Percentiles rank a stretch among this genome's conserved stretches.
Conservation (phyloP, 148 eudicot species). For the Limonium bicolor region DNA sequence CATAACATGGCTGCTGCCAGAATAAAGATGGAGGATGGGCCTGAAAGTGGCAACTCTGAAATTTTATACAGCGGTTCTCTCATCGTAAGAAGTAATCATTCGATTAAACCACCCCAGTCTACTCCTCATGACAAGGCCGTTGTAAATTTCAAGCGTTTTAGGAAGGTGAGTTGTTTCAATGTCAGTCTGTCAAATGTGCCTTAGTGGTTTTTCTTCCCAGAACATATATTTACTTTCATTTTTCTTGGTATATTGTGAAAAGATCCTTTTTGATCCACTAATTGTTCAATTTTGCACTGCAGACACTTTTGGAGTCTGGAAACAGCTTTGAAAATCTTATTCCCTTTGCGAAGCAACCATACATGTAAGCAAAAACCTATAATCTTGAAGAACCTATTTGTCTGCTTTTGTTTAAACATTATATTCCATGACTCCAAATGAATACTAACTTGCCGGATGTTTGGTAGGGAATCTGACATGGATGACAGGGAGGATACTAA, state of each 20-base stretch:
- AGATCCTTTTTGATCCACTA: too few relatives aligned
- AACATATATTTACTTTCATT: neutral
- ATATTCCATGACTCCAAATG: neutral
- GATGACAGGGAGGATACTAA: constrained; percentile 48
- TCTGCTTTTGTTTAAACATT: neutral
- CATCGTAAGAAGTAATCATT: constrained; percentile 37
- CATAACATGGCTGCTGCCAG: constrained; percentile 10
- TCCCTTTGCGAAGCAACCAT: constrained; percentile 72
- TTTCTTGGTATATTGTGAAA: neutral
- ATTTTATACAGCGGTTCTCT: constrained; percentile 65
- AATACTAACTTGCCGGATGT: neutral
- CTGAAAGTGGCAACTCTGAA: constrained; percentile 48
- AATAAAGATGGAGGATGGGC: constrained; percentile 22
- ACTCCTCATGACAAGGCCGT: constrained; percentile 18
- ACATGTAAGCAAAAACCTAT: constrained; percentile 45
- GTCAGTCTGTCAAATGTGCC: neutral
- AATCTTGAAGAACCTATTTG: neutral
- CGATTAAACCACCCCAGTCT: constrained; percentile 17
- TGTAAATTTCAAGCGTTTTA: constrained; percentile 77
- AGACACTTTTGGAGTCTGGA: constrained; percentile 50
- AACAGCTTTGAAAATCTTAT: constrained; percentile 70
- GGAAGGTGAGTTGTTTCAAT: constrained; percentile 36
- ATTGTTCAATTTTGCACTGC: too few relatives aligned
- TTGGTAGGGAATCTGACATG: constrained; percentile 54
- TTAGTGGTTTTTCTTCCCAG: neutral